Conservation (phyloP, 2,329 filamentous ascomycete species). For the Neonectria punicea region DNA sequence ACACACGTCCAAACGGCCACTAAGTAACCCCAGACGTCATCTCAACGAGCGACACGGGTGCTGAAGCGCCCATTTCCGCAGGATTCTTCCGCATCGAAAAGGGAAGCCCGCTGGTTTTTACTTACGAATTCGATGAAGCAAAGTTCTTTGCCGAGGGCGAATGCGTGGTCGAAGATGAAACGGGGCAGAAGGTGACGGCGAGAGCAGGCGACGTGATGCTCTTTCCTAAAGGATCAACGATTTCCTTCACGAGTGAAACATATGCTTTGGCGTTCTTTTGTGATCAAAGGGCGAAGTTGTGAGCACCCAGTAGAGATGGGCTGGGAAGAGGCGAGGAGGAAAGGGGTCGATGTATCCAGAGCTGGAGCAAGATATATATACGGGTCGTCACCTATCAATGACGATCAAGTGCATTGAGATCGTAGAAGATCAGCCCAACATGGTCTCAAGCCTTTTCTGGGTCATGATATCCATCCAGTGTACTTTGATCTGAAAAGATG, state of each 20-base stretch:
- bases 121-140: slow-evolving; percentile 19
- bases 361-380: not conserved
- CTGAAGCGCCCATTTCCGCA: slow-evolving; percentile 9
- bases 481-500: not conserved
- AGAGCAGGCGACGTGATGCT: slow-evolving; percentile 18
- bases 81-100: slow-evolving; percentile 24
- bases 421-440: slow-evolving; percentile 19
- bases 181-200: not conserved
- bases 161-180: slow-evolving; percentile 13
- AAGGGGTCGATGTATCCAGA: not conserved
- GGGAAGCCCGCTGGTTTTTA: slow-evolving; percentile 5
- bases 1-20: not conserved
- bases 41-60: slow-evolving; percentile 10
- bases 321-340: not conserved
- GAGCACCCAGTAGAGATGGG: not conserved
- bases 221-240: slow-evolving; percentile 12
- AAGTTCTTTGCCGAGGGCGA: slow-evolving; percentile 14
- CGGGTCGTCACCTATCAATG: no score
- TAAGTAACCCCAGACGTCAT: slow-evolving; percentile 6
- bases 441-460: slow-evolving; percentile 26
- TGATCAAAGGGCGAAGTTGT: slow-evolving; percentile 20
- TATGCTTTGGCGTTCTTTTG: slow-evolving; percentile 21
- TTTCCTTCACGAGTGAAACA: slow-evolving; percentile 10
- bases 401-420: no score
- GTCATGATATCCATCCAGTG: slow-evolving; percentile 33